Base-by-base conservation (phyloP, 176 grass and related monocot genomes). In the Neostapfia colusana region DNA sequence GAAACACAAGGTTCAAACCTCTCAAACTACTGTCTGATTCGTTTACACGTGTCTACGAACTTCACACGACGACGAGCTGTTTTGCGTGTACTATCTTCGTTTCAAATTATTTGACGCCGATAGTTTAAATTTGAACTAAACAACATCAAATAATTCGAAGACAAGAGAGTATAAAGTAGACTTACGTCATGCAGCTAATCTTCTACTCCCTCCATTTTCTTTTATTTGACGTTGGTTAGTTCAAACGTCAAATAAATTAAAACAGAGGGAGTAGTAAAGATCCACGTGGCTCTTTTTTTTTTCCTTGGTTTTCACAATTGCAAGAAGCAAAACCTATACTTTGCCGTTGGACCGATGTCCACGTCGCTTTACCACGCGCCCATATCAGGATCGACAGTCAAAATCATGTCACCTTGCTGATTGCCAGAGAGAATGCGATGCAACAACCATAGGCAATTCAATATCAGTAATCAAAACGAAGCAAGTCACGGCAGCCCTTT, bases 371-470 rank as follows among this genome's bases (percentile, higher is more conserved):
- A 51, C 31, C 2, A 31, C 31, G 31, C 31, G 31, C 31, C 31
- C 31, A 31, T 15, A 31, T 15, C 25, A 72, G 31, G 42, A 12
- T 7, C 8, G 13, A 50, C 35, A 27, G 41, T 80, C 67, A 70
- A 40, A 65, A 1, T 27, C 43, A 35, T 82, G 69, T 74, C 70
- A 65, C 41, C 2, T 74, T 24, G 24, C 31, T 66, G 35, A 10
- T 24, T 34, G 48, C 65, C 70, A 28, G 24, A n/a, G 4, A 24
- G 40, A 61, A 61, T 16, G 73, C 31, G 81, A 83, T 83, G 53
- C 39, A 69, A 40, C 81, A 83, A 40, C 72, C 14, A 50, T 6
- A 76, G 7, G 10, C n/a, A 69, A 14, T 67, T 83, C 20, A 59
- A 36, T 67, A 58, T 46, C 15, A 18, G 13, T 14, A n/a, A 21